Evolutionary conservation across 2,329 filamentous ascomycete species (phyloP).

Genomic region (Coniosporium tulheliwenetii): DNA sequence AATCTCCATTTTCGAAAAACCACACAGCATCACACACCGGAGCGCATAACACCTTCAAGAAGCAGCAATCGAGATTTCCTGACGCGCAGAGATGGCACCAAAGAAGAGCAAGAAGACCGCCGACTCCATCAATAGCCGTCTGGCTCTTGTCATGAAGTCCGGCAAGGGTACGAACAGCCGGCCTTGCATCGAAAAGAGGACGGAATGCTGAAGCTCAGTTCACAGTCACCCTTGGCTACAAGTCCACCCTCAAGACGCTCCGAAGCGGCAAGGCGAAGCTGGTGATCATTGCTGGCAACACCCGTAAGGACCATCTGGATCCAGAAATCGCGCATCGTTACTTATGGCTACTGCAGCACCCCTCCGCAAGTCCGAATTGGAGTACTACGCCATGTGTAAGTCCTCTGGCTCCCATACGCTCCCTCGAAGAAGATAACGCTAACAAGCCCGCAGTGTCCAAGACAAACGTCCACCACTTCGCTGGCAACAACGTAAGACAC

Average conservation of each 20-base stretch:
- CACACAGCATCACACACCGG: conserved; percentile 1
- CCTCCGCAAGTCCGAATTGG: conserved; percentile 93
- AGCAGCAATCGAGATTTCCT: conserved; percentile 1
- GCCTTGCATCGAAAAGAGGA: background rate
- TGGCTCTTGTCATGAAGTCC: conserved; percentile 54
- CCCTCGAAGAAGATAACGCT: background rate
- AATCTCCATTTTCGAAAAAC: too few species aligned
- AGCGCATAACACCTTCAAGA: conserved; percentile 5
- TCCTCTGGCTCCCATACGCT: conserved; percentile 14
- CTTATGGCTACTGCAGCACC: conserved; percentile 39
- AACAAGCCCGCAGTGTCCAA: background rate
- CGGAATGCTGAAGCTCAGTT: conserved; percentile 1
- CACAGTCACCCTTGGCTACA: conserved; percentile 72
- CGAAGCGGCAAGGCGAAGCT: conserved; percentile 97
- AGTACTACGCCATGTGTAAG: conserved; percentile 96
- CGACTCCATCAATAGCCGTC: conserved; percentile 59
- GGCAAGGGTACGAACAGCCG: conserved; percentile 36
- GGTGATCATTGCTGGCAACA: conserved; percentile 91
- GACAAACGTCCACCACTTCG: background rate
- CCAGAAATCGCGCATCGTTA: background rate
- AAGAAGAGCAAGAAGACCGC: conserved; percentile 82
- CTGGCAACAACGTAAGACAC: conserved; percentile 1
- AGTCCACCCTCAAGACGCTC: conserved; percentile 77
- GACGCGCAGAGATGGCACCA: conserved; percentile 43
- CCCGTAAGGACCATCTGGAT: conserved; percentile 15